phyloP scores from a whole-genome alignment of 768 basidiomycete species.

The Boletus pseudo-olivaceus region DNA sequence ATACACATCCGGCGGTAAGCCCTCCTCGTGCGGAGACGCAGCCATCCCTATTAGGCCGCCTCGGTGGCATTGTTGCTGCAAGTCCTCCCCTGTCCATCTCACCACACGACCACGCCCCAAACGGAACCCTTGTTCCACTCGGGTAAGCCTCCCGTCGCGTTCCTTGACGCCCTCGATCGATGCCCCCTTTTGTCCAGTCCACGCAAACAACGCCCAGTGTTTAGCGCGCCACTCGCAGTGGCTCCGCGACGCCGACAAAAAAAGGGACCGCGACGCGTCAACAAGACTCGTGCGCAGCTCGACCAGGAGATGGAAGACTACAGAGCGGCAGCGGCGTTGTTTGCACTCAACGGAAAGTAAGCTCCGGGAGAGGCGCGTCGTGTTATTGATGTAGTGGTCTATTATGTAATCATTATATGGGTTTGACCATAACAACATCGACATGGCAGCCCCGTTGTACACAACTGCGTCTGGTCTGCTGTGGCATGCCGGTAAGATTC shows the following conservation, averaged over 20 bases:
- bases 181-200: slow-evolving; percentile 3
- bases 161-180: neutral
- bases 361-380: neutral
- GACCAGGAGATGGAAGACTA: slow-evolving; percentile 84
- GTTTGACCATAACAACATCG: neutral
- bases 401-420: slow-evolving; percentile 19
- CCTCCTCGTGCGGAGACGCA: slow-evolving; percentile 22
- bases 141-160: slow-evolving; percentile 9
- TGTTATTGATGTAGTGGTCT: neutral
- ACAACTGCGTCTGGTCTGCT: slow-evolving; percentile 85
- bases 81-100: slow-evolving; percentile 1
- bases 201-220: slow-evolving; percentile 18
- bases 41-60: slow-evolving; percentile 40
- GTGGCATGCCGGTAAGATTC: slow-evolving; percentile 92
- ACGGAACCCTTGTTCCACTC: slow-evolving; percentile 3
- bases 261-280: slow-evolving; percentile 73
- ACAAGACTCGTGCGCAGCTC: slow-evolving; percentile 62
- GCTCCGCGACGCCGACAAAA: slow-evolving; percentile 46
- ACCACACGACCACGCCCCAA: slow-evolving; percentile 17
- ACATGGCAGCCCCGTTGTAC: slow-evolving; percentile 93
- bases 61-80: slow-evolving; percentile 21
- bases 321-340: slow-evolving; percentile 39
- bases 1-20: slow-evolving; percentile 20
- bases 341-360: slow-evolving; percentile 12
- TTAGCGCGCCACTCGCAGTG: slow-evolving; percentile 22